Evolutionary conservation across 805 yeast genomes (phyloP), one percentile per base, ranked within the genome.

Genomic region (Candida maltosa): DNA sequence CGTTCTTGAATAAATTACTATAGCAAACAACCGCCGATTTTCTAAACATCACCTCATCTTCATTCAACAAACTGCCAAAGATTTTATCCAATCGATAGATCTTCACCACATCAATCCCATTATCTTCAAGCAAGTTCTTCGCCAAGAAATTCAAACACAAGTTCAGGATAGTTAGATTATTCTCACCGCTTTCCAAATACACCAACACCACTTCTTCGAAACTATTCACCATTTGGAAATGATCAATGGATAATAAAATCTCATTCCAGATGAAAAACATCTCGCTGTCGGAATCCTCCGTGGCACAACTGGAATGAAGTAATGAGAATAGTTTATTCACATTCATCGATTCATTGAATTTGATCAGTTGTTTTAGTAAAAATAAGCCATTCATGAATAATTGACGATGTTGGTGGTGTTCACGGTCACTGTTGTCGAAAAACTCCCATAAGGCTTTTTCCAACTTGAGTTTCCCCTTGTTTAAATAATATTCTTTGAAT

Each of bases 1-100:
- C 42, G 5, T 53, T 49, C 27, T 50, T 53, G 31, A 57, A 37
- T 22, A 62, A 34, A 27, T 50, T 56, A 1, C 75, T 67, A 44
- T 70, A 73, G 21, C 57, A 57, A 41, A 64, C 46, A 8, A 68
- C 51, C 4, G 60, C 64, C 20, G 48, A 41, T 36, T 68, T 56
- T 31, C 78, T 52, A 14, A 70, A 32, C 14, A 25, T 5, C 2
- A 70, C 65, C 15, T 53, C 52, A 2, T 47, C 49, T 34, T 63
- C 56, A 22, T 47, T 45, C 18, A 70, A 39, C 22, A 51, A 51
- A 16, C 44, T 44, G 30, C 44, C 45, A 9, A 70, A 38, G 2
- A 44, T 46, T 4, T 49, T 39, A 43, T 68, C 72, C n/a, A 70
- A 31, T 29, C 42, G 16, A 10, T 18, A 17, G 15, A 32, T 21